phyloP scores from a whole-genome alignment of 495 filamentous ascomycete genomes.

The Xylaria acuta region DNA sequence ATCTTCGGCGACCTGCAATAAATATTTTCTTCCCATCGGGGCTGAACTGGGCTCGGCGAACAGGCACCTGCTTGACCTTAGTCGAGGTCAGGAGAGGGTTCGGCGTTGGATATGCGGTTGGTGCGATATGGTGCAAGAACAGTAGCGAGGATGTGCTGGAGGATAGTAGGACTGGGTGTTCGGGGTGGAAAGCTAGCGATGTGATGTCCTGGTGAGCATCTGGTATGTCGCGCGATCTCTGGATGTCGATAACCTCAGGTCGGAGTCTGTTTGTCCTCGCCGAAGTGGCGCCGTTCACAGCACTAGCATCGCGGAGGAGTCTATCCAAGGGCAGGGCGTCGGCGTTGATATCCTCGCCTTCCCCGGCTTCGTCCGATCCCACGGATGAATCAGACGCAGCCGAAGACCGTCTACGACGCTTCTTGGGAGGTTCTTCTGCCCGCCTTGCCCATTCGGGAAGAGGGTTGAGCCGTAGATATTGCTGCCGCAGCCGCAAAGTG shows the following conservation, averaged over 20 bases:
- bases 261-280: conserved; percentile 69
- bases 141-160: conserved; percentile 84
- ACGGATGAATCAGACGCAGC: conserved; percentile 50
- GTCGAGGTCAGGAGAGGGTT: conserved; percentile 90
- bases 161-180: conserved; percentile 84
- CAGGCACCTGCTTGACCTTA: conserved; percentile 79
- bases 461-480: conserved; percentile 82
- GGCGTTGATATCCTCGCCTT: conserved; percentile 64
- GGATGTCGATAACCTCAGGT: conserved; percentile 88
- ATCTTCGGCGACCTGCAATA: conserved; percentile 83
- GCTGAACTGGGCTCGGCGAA: conserved; percentile 78
- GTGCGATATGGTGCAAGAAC: conserved; percentile 85
- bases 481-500: conserved; percentile 74
- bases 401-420: conserved; percentile 61
- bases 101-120: conserved; percentile 70
- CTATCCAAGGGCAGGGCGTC: conserved; percentile 78
- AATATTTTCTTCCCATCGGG: conserved; percentile 71
- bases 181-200: conserved; percentile 87
- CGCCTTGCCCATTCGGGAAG: conserved; percentile 76
- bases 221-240: conserved; percentile 60
- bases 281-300: conserved; percentile 54
- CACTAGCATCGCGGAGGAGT: conserved; percentile 72
- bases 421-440: conserved; percentile 50
- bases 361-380: conserved; percentile 60
- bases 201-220: conserved; percentile 71